Percentiles rank a stretch among this genome's conserved stretches.
These are phyloP conservation scores for Rhizopus delemar DNA, from an alignment of 371 early-diverging fungal genomes.

Conservation along the genomic window DNA sequence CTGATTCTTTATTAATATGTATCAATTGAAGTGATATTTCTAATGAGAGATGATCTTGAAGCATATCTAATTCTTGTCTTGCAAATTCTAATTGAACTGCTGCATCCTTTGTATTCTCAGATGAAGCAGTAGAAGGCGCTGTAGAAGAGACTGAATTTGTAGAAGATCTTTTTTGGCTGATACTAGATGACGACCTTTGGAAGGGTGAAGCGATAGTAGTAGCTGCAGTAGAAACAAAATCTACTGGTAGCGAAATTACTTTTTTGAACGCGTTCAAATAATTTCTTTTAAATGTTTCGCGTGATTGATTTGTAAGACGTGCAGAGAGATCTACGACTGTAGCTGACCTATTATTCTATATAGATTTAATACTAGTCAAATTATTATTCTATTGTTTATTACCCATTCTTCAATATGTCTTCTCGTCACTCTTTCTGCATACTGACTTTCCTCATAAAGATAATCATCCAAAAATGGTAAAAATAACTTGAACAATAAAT, in stretches of 20 bases:
- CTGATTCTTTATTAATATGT: constrained; percentile 78
- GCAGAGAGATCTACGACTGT: constrained; percentile 17
- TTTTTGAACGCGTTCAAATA: constrained; percentile 57
- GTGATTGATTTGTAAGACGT: constrained; percentile 39
- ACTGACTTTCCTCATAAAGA: constrained; percentile 50
- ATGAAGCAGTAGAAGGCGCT: constrained; percentile 29
- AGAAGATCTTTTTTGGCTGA: constrained; percentile 17
- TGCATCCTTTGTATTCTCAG: constrained; percentile 14
- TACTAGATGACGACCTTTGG: constrained; percentile 17
- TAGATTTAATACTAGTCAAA: background rate
- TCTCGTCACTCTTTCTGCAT: constrained; percentile 37
- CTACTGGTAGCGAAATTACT: constrained; percentile 49
- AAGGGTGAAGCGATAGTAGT: constrained; percentile 39
- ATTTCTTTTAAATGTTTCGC: constrained; percentile 47
- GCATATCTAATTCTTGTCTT: constrained; percentile 51
- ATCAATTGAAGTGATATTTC: constrained; percentile 80
- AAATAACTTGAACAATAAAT: constrained; percentile 68
- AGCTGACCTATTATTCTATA: constrained; percentile 25
- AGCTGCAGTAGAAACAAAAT: constrained; percentile 53
- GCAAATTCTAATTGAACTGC: constrained; percentile 29
- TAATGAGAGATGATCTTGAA: constrained; percentile 71
- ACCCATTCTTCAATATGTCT: constrained; percentile 52
- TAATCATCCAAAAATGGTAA: constrained; percentile 76
- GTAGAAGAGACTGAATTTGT: constrained; percentile 22
- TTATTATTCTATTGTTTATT: constrained; percentile 7